Evolutionary conservation across 208 protist genomes (phyloP).

Genomic region (Entamoeba moshkovskii): DNA sequence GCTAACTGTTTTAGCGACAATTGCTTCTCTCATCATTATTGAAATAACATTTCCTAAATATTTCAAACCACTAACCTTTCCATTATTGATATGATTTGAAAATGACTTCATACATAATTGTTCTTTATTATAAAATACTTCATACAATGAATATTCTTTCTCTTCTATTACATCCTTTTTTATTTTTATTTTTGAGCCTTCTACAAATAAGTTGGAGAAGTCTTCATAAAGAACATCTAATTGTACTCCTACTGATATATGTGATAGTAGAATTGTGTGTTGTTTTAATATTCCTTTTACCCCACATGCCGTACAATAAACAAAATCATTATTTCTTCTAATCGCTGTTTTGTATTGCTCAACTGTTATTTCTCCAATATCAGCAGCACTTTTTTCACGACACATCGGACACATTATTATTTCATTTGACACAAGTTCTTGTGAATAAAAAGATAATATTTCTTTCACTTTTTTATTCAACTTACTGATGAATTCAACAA

Average conservation of each 20-base stretch:
- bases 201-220: not conserved
- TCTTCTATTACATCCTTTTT: not conserved
- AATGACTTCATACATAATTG: not conserved
- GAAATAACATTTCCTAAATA: not conserved
- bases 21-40: not conserved
- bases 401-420: not conserved
- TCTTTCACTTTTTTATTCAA: not conserved
- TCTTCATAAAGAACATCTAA: not conserved
- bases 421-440: not conserved
- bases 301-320: not conserved
- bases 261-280: not conserved
- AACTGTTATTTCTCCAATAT: not conserved
- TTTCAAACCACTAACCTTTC: not conserved
- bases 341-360: not conserved
- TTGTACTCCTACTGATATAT: not conserved
- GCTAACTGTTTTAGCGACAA: not conserved
- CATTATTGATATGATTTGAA: not conserved
- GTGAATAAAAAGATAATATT: not conserved
- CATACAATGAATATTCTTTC: not conserved
- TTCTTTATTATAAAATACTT: not conserved
- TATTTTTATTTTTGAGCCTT: not conserved
- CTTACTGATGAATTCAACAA: not conserved
- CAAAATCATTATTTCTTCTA: not conserved
- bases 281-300: not conserved
- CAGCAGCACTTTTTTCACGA: not conserved